phyloP scores from a whole-genome alignment of 2,329 filamentous ascomycete species.

The Lasiodiplodia hormozganensis region DNA sequence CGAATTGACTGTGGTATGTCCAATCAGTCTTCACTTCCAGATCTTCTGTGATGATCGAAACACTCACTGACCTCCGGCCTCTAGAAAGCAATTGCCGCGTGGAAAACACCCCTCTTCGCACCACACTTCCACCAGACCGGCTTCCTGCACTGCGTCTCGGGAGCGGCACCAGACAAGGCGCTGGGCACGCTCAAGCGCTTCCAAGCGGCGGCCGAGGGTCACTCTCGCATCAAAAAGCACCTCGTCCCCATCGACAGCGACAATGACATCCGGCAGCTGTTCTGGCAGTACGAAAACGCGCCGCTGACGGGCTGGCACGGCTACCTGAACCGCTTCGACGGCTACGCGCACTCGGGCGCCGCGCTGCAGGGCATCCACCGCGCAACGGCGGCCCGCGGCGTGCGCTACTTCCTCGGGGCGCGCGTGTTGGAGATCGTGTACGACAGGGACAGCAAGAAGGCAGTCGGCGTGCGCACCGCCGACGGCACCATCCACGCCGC shows the following conservation, averaged over 20 bases:
- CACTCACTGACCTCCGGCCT: background rate
- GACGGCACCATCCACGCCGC: slow-evolving; percentile 49
- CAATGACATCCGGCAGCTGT: slow-evolving; percentile 51
- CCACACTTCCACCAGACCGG: slow-evolving; percentile 62
- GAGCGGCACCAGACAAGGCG: slow-evolving; percentile 56
- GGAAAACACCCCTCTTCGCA: slow-evolving; percentile 60
- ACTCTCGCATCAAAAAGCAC: slow-evolving; percentile 50
- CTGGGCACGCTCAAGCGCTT: slow-evolving; percentile 54
- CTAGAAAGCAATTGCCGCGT: slow-evolving; percentile 59
- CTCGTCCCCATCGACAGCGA: slow-evolving; percentile 43
- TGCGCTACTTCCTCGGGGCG: slow-evolving; percentile 53
- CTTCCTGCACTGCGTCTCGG: slow-evolving; percentile 60
- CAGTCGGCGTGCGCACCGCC: slow-evolving; percentile 47
- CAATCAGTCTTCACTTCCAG: background rate
- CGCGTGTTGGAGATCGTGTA: slow-evolving; percentile 51
- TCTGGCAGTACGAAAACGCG: slow-evolving; percentile 55
- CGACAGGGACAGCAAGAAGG: slow-evolving; percentile 37
- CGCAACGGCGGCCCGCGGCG: slow-evolving; percentile 50
- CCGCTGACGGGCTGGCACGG: slow-evolving; percentile 62
- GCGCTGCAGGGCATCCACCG: slow-evolving; percentile 57
- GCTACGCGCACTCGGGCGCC: slow-evolving; percentile 64
- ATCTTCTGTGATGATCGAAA: too few relatives aligned
- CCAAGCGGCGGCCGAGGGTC: slow-evolving; percentile 49
- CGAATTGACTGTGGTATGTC: slow-evolving; percentile 58
- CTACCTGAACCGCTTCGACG: slow-evolving; percentile 64